Conservation (phyloP, 2,329 filamentous ascomycete genomes). For the Monilinia vaccinii-corymbosi region DNA sequence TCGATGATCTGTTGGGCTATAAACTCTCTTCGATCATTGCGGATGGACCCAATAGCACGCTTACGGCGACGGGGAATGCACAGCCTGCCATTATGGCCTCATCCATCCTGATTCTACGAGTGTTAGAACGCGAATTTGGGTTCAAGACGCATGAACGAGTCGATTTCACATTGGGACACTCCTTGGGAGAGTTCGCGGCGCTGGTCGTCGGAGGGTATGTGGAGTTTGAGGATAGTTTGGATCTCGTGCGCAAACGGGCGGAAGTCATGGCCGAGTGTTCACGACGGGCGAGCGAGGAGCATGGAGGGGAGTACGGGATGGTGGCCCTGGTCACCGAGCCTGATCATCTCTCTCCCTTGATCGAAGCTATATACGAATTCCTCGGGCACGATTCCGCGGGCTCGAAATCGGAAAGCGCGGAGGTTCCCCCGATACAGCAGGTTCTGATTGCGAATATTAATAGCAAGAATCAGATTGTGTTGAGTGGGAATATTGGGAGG, state of each 20-base stretch:
- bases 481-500: slow-evolving; percentile 76
- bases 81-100: slow-evolving; percentile 97
- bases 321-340: slow-evolving; percentile 85
- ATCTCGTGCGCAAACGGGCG: slow-evolving; percentile 67
- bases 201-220: slow-evolving; percentile 79
- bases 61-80: slow-evolving; percentile 78
- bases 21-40: slow-evolving; percentile 71
- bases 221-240: slow-evolving; percentile 66
- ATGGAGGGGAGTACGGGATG: slow-evolving; percentile 86
- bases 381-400: slow-evolving; percentile 59
- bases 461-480: slow-evolving; percentile 89
- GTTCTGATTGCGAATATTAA: slow-evolving; percentile 92
- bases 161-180: slow-evolving; percentile 82
- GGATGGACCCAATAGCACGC: slow-evolving; percentile 63
- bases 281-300: slow-evolving; percentile 50
- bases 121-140: slow-evolving; percentile 76
- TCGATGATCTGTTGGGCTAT: slow-evolving; percentile 67
- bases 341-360: slow-evolving; percentile 58
- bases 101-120: slow-evolving; percentile 77
- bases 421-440: slow-evolving; percentile 69
- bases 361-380: slow-evolving; percentile 70
- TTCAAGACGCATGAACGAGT: slow-evolving; percentile 63
- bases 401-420: slow-evolving; percentile 56
- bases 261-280: slow-evolving; percentile 78
- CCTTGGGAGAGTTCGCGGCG: slow-evolving; percentile 86